These are phyloP conservation scores for Chrysanthemum seticuspe DNA, from an alignment of 129 eudicot genomes.

Conservation along the genomic window DNA sequence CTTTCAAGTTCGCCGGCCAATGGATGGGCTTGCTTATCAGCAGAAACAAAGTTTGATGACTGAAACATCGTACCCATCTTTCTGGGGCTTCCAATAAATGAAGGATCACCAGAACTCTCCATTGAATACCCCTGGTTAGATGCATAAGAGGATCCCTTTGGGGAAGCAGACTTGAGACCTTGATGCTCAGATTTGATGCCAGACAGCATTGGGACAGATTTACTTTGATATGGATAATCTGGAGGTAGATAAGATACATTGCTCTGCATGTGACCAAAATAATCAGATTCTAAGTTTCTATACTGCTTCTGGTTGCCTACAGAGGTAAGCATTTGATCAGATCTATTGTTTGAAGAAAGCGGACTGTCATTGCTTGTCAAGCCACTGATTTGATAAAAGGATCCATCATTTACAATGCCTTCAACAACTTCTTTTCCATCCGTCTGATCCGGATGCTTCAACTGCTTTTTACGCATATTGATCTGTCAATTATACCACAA, in stretches of 20 bases:
- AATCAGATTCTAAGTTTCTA: conserved; percentile 34
- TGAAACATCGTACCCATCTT: conserved; percentile 36
- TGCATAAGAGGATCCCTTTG: conserved; percentile 50
- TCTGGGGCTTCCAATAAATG: conserved; percentile 31
- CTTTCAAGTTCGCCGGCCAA: conserved; percentile 39
- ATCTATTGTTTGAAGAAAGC: conserved; percentile 33
- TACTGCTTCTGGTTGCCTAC: conserved; percentile 32
- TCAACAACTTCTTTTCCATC: conserved; percentile 41
- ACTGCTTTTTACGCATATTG: conserved; percentile 35
- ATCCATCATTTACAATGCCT: conserved; percentile 27
- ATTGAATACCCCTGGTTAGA: conserved; percentile 42
- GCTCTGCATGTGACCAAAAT: conserved; percentile 40
- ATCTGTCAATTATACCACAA: conserved; percentile 26
- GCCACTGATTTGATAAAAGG: conserved; percentile 33
- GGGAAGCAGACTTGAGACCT: conserved; percentile 37
- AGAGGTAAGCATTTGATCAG: conserved; percentile 34
- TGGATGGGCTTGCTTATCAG: conserved; percentile 28
- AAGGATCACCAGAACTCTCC: conserved; percentile 40
- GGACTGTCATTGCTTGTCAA: conserved; percentile 27
- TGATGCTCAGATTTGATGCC: conserved; percentile 44
- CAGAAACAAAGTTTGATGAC: conserved; percentile 33
- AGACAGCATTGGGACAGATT: conserved; percentile 26
- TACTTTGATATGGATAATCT: conserved; percentile 41
- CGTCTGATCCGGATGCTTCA: conserved; percentile 42
- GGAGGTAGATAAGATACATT: conserved; percentile 30